Evolutionary conservation across 148 eudicot genomes (phyloP).

Genomic region (Heliamphora exappendiculata): DNA sequence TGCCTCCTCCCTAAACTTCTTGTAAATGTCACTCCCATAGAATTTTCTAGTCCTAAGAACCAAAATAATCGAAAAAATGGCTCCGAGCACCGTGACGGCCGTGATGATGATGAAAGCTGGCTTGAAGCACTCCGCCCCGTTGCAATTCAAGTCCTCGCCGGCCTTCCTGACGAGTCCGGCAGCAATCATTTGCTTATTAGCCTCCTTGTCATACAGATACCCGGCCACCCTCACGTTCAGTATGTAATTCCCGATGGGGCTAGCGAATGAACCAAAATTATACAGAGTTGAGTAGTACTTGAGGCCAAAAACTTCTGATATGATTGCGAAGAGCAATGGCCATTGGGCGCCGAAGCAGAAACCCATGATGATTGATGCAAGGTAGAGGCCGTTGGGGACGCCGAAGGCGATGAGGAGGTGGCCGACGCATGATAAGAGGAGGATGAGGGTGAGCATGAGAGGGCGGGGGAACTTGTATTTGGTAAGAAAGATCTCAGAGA

Average conservation of each 20-base stretch:
- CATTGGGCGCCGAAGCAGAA: conserved; percentile 29
- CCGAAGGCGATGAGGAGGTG: conserved; percentile 27
- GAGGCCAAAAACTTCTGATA: conserved; percentile 29
- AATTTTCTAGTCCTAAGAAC: conserved; percentile 34
- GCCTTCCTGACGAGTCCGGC: neutral
- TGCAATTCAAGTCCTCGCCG: conserved; percentile 26
- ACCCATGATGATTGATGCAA: conserved; percentile 30
- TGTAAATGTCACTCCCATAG: conserved; percentile 34
- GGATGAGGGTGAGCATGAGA: conserved; percentile 21
- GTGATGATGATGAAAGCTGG: conserved; percentile 24
- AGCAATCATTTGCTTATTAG: conserved; percentile 19
- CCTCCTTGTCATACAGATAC: conserved; percentile 29
- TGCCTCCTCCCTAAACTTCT: conserved; percentile 23
- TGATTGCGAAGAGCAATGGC: conserved; percentile 32
- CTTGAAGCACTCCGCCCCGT: conserved; percentile 20
- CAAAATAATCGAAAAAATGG: conserved; percentile 19
- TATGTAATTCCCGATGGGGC: conserved; percentile 25
- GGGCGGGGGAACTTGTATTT: conserved; percentile 30
- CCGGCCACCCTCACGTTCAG: conserved; percentile 30
- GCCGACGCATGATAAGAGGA: conserved; percentile 26
- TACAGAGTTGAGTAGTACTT: conserved; percentile 32
- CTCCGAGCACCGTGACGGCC: conserved; percentile 19
- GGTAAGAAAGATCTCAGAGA: conserved; percentile 21
- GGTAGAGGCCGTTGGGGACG: conserved; percentile 26
- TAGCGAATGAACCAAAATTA: conserved; percentile 27